phyloP scores from a whole-genome alignment of 1,139 yeast species.

The Candida gigantensis region DNA sequence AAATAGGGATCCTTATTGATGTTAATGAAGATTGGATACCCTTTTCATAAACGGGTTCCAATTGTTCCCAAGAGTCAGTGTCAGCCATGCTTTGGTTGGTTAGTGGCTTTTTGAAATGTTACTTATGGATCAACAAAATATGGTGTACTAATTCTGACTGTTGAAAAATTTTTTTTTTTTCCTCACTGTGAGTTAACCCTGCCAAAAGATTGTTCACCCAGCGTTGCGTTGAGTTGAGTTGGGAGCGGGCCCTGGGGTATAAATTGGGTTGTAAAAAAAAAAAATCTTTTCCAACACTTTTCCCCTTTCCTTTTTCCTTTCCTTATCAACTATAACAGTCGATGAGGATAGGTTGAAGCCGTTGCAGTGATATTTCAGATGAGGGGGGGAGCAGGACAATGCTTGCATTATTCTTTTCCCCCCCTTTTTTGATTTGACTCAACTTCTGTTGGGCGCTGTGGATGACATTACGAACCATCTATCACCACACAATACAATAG shows the following conservation, averaged over 20 bases:
- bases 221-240: no score
- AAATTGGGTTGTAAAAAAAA: slow-evolving; percentile 2
- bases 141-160: no score
- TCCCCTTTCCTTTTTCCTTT: slow-evolving; percentile 15
- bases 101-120: no score
- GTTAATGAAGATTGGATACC: slow-evolving; percentile 35
- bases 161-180: neutral
- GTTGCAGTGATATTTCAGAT: slow-evolving; percentile 36
- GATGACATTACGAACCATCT: slow-evolving; percentile 29
- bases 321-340: slow-evolving; percentile 67
- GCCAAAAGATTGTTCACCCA: no score
- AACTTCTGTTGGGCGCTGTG: slow-evolving; percentile 30
- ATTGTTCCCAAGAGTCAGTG: slow-evolving; percentile 16
- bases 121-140: no score
- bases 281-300: slow-evolving; percentile 7
- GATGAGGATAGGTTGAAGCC: slow-evolving; percentile 59
- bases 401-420: no score
- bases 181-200: no score
- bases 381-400: slow-evolving; percentile 2
- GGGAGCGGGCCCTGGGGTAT: no score
- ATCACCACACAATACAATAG: slow-evolving; percentile 30
- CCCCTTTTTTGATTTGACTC: slow-evolving; percentile 17
- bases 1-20: slow-evolving; percentile 33
- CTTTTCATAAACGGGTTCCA: slow-evolving; percentile 20
- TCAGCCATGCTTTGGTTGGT: slow-evolving; percentile 2